Evolutionary conservation across 176 grass and related monocot genomes (phyloP).

Genomic region (barley (Hordeum vulgare)): DNA sequence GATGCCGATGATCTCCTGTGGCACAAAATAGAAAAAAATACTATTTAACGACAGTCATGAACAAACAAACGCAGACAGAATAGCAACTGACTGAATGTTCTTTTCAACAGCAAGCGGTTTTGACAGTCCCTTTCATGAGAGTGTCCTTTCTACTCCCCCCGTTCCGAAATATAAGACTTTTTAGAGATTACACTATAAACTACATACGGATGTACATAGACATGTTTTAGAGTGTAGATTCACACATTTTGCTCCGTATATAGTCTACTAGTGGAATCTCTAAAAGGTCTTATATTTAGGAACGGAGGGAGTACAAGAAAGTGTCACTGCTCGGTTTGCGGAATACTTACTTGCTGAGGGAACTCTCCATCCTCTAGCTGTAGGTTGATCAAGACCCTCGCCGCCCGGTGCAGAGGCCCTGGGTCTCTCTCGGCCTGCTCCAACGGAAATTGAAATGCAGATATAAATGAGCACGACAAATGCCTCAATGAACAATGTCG

Average conservation of each 20-base stretch:
- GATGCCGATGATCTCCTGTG: constrained; percentile 70
- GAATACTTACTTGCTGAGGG: constrained; percentile 73
- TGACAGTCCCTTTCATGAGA: background rate
- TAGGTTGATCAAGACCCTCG: constrained; percentile 59
- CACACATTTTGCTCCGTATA: too few species aligned
- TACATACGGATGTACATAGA: too few species aligned
- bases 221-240: too few species aligned
- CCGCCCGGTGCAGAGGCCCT: constrained; percentile 59
- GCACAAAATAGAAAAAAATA: background rate
- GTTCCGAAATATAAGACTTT: too few species aligned
- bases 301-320: too few species aligned
- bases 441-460: background rate
- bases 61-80: background rate
- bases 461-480: background rate
- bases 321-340: background rate
- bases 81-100: background rate
- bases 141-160: too few species aligned
- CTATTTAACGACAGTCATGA: background rate
- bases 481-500: background rate
- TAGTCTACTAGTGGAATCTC: too few species aligned
- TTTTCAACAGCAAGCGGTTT: background rate
- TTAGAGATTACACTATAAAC: too few species aligned
- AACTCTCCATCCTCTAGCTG: constrained; percentile 70
- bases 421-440: constrained; percentile 68
- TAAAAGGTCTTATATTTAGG: too few species aligned